Conservation (phyloP, 306 rosid species). For the Spatholobus suberectus region DNA sequence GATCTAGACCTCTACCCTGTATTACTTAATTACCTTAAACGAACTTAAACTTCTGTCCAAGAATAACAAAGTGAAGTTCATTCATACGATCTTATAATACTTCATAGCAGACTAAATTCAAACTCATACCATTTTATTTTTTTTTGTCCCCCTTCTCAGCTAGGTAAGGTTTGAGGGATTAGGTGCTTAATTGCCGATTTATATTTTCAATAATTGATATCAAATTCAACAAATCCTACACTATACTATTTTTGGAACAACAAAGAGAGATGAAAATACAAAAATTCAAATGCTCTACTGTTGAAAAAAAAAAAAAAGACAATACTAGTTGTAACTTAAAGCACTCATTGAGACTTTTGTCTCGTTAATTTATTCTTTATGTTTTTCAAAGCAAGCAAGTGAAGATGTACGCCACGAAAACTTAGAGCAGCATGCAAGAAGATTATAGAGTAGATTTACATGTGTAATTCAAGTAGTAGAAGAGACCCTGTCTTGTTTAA, state of each 20-base stretch:
- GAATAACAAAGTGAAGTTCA: no score
- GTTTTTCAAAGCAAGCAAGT: no score
- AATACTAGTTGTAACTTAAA: no score
- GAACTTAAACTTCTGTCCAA: neutral
- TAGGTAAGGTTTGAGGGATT: neutral
- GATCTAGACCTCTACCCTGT: neutral
- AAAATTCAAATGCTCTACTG: neutral
- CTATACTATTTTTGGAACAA: neutral
- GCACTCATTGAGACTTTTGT: no score
- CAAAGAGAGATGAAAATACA: neutral
- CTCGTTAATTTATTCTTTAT: no score
- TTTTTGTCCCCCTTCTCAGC: neutral
- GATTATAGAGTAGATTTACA: no score
- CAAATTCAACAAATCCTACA: constrained; percentile 4
- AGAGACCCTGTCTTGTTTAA: no score
- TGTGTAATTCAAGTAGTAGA: no score
- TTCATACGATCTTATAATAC: no score
- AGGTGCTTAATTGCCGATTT: neutral
- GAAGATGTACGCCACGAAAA: no score
- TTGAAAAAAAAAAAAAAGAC: neutral
- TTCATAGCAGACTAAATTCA: no score
- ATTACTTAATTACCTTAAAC: neutral
- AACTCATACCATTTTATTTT: neutral
- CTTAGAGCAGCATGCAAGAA: no score
- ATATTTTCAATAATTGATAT: neutral